Conservation (phyloP, 805 yeast species). For the Zygotorulaspora florentina region DNA sequence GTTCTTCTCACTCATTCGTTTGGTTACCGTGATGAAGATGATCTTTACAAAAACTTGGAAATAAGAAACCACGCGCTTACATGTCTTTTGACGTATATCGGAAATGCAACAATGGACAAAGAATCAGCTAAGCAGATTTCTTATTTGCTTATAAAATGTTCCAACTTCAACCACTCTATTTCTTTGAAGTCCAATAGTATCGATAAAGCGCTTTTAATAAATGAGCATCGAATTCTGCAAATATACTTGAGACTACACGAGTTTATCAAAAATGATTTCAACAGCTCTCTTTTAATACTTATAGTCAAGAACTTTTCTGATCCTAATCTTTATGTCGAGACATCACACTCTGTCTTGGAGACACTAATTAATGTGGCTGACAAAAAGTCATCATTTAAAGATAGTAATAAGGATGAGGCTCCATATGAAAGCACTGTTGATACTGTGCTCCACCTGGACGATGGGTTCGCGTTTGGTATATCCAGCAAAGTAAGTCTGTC, state of each 20-base stretch:
- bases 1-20: constrained; percentile 49
- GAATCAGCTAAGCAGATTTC: constrained; percentile 45
- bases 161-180: constrained; percentile 33
- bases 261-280: constrained; percentile 36
- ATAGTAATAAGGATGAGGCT: constrained; percentile 15
- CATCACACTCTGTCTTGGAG: constrained; percentile 13
- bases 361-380: constrained; percentile 12
- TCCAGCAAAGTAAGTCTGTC: constrained; percentile 44
- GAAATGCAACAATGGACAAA: constrained; percentile 37
- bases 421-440: constrained; percentile 20
- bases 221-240: constrained; percentile 44
- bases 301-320: constrained; percentile 42
- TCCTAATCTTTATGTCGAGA: constrained; percentile 37
- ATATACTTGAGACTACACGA: constrained; percentile 39
- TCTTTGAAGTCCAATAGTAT: constrained; percentile 25
- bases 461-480: constrained; percentile 49
- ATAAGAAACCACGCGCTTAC: constrained; percentile 56
- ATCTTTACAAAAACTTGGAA: constrained; percentile 41
- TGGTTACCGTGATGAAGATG: constrained; percentile 37
- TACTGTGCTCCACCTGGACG: constrained; percentile 30
- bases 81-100: constrained; percentile 51
- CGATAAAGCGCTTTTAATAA: constrained; percentile 33
- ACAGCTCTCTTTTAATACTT: constrained; percentile 40
- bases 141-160: constrained; percentile 44
- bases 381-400: constrained; percentile 18